phyloP scores from a whole-genome alignment of 768 basidiomycete species.

The Mycena amicta region DNA sequence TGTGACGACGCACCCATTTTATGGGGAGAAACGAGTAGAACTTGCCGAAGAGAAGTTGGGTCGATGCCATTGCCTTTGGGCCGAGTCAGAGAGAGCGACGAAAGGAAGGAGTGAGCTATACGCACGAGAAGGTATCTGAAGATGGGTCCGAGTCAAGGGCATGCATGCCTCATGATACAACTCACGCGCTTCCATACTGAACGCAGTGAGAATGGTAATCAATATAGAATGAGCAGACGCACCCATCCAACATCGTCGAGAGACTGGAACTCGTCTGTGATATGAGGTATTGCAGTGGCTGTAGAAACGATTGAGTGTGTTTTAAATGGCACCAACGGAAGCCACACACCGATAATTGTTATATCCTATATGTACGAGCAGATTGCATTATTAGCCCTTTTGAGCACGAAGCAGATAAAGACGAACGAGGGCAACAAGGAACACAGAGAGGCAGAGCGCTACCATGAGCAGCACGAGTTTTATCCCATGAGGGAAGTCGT shows the following conservation, averaged over 20 bases:
- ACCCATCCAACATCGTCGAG: not conserved
- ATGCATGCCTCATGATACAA: not conserved
- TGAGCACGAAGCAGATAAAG: not conserved
- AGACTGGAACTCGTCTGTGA: not conserved
- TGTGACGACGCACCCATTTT: constrained; percentile 7
- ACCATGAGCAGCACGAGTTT: not conserved
- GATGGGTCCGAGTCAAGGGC: not conserved
- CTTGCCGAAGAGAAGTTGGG: not conserved
- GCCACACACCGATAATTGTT: not conserved
- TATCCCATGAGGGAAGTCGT: not conserved
- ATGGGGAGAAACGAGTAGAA: constrained; percentile 27
- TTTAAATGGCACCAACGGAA: not conserved
- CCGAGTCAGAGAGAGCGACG: not conserved
- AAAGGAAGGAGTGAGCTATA: not conserved
- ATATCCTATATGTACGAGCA: not conserved
- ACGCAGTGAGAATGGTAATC: not conserved
- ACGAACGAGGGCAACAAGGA: not conserved
- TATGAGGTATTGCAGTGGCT: not conserved
- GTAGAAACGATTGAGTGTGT: not conserved
- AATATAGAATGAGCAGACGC: not conserved
- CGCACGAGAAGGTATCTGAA: not conserved
- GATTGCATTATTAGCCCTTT: not conserved
- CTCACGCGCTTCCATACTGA: constrained; percentile 3
- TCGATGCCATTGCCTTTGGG: not conserved
- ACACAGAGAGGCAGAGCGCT: not conserved